Conservation (phyloP, 345 rosid species). For the Leavenworthia alabamica region DNA sequence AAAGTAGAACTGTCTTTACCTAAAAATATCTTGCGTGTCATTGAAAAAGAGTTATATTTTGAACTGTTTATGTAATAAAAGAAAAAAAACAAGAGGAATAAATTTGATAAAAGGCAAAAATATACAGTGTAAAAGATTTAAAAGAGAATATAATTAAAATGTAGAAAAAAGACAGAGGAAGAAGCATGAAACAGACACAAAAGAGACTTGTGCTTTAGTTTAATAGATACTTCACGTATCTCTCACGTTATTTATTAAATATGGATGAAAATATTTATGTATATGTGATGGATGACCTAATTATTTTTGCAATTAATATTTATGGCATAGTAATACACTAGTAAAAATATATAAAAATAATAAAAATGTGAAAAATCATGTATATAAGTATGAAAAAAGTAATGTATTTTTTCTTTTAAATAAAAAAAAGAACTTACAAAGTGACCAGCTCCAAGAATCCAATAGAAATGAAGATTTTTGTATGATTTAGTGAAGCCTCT, state of each 20-base stretch:
- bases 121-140: not conserved
- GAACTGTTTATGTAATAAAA: not conserved
- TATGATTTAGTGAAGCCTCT: slow-evolving; percentile 68
- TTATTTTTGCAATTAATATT: not conserved
- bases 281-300: not conserved
- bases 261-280: not conserved
- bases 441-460: slow-evolving; percentile 98
- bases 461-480: slow-evolving; percentile 69
- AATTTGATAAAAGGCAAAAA: not conserved
- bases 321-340: not conserved
- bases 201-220: slow-evolving; percentile 23
- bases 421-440: slow-evolving; percentile 65
- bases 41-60: not conserved
- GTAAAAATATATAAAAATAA: too few relatives aligned
- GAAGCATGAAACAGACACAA: slow-evolving; percentile 6
- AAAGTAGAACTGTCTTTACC: not conserved
- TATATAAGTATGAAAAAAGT: not conserved
- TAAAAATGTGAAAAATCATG: not conserved
- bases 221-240: slow-evolving; percentile 17
- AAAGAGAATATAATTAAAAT: slow-evolving; percentile 9
- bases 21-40: slow-evolving; percentile 9
- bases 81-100: not conserved
- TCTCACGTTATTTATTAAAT: slow-evolving; percentile 17
- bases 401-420: too few relatives aligned
- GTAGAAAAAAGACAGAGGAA: slow-evolving; percentile 1